Evolutionary conservation across 1,139 yeast genomes (phyloP), one percentile per base, ranked within the genome.

Genomic region (Hansenula lynferdii): DNA sequence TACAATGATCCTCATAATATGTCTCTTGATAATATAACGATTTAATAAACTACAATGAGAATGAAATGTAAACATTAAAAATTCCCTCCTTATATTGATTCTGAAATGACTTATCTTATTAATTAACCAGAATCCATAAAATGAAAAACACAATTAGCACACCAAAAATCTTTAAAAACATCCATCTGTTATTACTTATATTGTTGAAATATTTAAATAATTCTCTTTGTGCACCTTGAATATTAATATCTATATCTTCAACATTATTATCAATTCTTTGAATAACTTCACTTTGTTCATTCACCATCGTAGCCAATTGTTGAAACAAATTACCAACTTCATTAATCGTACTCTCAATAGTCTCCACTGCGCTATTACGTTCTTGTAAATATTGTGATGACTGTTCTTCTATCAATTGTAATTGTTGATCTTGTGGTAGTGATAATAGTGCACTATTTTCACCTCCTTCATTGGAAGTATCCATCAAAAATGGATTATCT

Each of bases 251-350:
- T 37, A 92, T 87, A 54, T 94, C 97, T 51, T 90, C 97, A 5
- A 95, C 95, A 57, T 92, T 90, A 41, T 83, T 89, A 62, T 94
- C 98, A 47, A 92, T 92, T 56, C 97, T 72, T 60, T 92, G 98
- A 42, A 92, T 92, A 21, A 84, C 85, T 54, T 92, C 98, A 31
- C 97, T 94, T 63, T 92, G 99, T 61, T 94, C 98, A 45, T 87
- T 90, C 10, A 92, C 97, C 97, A 92, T 90, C 2, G 95, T 85
- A 4, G 97, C 96, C 53, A 92, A 71, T 62, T 92, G 98, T 52
- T 86, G 94, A 65, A 94, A 92, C 48, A 92, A 72, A 41, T 86
- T 85, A 23, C 99, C 99, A 32, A 92, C 95, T 61, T 92, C 98
- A 56, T 90, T 94, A 44, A 92, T 92, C 1, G 98, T 92, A 19